phyloP scores from a whole-genome alignment of 2,329 filamentous ascomycete genomes.

The Alternaria triticimaculans region DNA sequence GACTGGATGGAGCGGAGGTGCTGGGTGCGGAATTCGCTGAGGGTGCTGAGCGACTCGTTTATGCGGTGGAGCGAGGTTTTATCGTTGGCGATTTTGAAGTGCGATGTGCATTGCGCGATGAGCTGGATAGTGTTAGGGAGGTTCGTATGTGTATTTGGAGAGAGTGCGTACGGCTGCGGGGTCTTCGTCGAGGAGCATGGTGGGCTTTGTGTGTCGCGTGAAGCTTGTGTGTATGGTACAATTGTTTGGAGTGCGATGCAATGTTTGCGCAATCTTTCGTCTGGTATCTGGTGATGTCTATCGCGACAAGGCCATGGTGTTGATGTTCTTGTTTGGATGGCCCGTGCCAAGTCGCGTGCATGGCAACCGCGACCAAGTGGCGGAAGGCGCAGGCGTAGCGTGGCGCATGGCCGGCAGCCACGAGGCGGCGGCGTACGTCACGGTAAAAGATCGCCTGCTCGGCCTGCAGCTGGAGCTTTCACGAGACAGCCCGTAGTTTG shows the following conservation, averaged over 20 bases:
- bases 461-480: conserved; percentile 24
- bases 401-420: conserved; percentile 19
- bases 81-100: conserved; percentile 94
- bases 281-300: conserved; percentile 4
- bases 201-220: conserved; percentile 47
- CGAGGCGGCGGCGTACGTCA: conserved; percentile 46
- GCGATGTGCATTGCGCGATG: conserved; percentile 87
- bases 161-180: conserved; percentile 73
- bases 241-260: not conserved
- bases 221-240: not conserved
- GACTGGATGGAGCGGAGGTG: conserved; percentile 60
- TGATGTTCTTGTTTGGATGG: conserved; percentile 41
- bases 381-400: conserved; percentile 14
- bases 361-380: conserved; percentile 36
- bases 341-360: conserved; percentile 32
- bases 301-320: conserved; percentile 33
- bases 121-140: conserved; percentile 62
- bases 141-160: not conserved
- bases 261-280: not conserved
- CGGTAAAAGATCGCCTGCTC: conserved; percentile 22
- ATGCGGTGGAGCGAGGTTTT: conserved; percentile 83
- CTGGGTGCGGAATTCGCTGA: conserved; percentile 83
- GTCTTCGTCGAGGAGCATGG: conserved; percentile 93
- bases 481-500: conserved; percentile 18
- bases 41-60: conserved; percentile 78